A percentile compares a stretch with the other conserved stretches of the same genome.
Conservation (phyloP, 2,329 filamentous ascomycete genomes). For the Penicillium oxalicum region DNA sequence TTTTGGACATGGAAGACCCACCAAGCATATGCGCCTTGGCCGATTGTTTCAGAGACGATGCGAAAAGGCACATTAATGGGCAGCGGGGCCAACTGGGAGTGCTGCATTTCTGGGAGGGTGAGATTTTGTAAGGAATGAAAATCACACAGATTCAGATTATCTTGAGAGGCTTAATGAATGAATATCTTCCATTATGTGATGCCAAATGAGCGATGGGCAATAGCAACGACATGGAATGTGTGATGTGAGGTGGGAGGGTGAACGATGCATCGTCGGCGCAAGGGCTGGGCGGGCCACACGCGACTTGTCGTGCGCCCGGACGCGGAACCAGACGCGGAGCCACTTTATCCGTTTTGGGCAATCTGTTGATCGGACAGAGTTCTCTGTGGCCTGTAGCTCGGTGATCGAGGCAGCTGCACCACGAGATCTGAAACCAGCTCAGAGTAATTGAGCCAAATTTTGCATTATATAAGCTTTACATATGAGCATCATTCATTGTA, state of each 20-base stretch:
- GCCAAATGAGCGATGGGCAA: not conserved
- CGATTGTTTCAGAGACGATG: conserved; percentile 93
- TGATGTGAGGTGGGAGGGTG: not conserved
- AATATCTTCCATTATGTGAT: not conserved
- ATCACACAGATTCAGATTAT: not conserved
- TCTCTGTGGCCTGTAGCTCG: no score
- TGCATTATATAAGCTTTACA: no score
- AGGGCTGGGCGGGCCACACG: conserved; percentile 9
- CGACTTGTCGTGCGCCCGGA: conserved; percentile 14
- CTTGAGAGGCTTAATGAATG: not conserved
- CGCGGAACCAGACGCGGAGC: conserved; percentile 24
- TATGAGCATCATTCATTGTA: no score
- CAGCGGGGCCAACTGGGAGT: conserved; percentile 85
- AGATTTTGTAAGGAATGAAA: not conserved
- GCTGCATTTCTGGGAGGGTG: conserved; percentile 44
- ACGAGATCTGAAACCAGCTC: no score
- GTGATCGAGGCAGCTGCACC: no score
- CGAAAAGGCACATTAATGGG: conserved; percentile 82
- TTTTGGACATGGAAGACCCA: conserved; percentile 37
- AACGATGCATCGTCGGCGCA: conserved; percentile 12
- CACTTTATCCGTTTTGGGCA: conserved; percentile 31
- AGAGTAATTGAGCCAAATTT: no score
- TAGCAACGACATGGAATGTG: not conserved
- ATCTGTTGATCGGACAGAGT: conserved; percentile 7
- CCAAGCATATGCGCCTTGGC: conserved; percentile 95